Evolutionary conservation across 495 filamentous ascomycete genomes (phyloP).

Genomic region (Halenospora varia): DNA sequence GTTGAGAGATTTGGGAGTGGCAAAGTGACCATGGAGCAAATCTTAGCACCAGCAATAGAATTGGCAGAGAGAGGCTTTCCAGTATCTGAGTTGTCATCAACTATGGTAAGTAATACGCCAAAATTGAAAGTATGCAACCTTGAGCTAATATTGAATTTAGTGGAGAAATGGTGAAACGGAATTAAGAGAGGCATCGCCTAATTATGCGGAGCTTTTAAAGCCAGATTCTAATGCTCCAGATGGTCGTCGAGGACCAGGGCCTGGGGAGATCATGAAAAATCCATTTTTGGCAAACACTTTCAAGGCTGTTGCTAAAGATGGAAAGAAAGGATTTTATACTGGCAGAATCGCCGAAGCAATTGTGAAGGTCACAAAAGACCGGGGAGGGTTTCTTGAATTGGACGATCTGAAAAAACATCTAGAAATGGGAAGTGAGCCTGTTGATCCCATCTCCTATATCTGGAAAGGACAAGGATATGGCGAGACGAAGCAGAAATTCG

Average conservation of each 20-base stretch:
- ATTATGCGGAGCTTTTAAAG: conserved; percentile 82
- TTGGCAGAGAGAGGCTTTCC: conserved; percentile 88
- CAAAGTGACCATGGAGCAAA: conserved; percentile 71
- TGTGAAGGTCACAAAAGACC: conserved; percentile 68
- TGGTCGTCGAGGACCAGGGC: conserved; percentile 61
- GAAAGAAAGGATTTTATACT: conserved; percentile 88
- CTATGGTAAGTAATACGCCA: conserved; percentile 51
- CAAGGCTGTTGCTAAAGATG: conserved; percentile 69
- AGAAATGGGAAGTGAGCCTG: conserved; percentile 69
- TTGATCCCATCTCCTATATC: conserved; percentile 74
- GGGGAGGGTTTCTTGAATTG: conserved; percentile 74
- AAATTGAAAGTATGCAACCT: neutral
- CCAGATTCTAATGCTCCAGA: conserved; percentile 57
- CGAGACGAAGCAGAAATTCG: conserved; percentile 31
- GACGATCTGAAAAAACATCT: conserved; percentile 77
- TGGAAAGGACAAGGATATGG: conserved; percentile 67
- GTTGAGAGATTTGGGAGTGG: conserved; percentile 91
- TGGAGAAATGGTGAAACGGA: conserved; percentile 59
- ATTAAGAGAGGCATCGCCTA: conserved; percentile 72
- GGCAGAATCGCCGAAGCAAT: conserved; percentile 77
- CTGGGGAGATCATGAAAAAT: conserved; percentile 90
- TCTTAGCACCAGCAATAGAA: conserved; percentile 79
- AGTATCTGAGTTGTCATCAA: conserved; percentile 73
- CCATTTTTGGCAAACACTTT: conserved; percentile 79
- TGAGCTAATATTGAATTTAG: conserved; percentile 33